Percentiles rank a stretch among this genome's conserved stretches.
Conservation (phyloP, 805 yeast genomes). For the Saturnispora mendoncae region DNA sequence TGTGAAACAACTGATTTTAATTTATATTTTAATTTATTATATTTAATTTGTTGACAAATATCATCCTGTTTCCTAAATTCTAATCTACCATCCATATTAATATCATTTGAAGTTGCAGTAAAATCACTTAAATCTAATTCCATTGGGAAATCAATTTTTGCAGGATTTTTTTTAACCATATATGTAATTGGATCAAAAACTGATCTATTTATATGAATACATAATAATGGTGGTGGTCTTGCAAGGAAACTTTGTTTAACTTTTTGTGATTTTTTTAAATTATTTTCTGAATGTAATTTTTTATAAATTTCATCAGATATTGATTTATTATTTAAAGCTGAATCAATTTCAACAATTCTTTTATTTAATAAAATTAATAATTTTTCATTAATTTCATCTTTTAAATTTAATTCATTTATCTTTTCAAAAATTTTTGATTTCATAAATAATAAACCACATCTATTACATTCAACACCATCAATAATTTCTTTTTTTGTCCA, state of each 20-base stretch:
- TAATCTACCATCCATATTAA: constrained; percentile 71
- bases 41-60: constrained; percentile 10
- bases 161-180: constrained; percentile 72
- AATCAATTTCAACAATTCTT: constrained; percentile 41
- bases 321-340: constrained; percentile 53
- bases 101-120: constrained; percentile 59
- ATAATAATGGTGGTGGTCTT: constrained; percentile 73
- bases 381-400: constrained; percentile 16
- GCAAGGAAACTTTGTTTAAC: constrained; percentile 75
- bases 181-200: constrained; percentile 86
- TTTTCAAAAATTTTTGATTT: constrained; percentile 39
- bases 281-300: constrained; percentile 61
- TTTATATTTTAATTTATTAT: constrained; percentile 42
- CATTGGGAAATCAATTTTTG: constrained; percentile 70
- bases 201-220: constrained; percentile 86
- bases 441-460: constrained; percentile 73
- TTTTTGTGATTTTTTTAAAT: constrained; percentile 67
- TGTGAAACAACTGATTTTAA: constrained; percentile 85
- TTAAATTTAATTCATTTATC: constrained; percentile 18
- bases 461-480: constrained; percentile 88
- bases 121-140: constrained; percentile 58
- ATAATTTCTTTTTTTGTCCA: constrained; percentile 79
- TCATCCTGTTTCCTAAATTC: constrained; percentile 61
- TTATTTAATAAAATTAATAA: constrained; percentile 30
- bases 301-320: constrained; percentile 77